Percentiles rank a stretch among this genome's conserved stretches.
These are phyloP conservation scores for Salix viminalis DNA, from an alignment of 345 rosid species.

Conservation along the genomic window DNA sequence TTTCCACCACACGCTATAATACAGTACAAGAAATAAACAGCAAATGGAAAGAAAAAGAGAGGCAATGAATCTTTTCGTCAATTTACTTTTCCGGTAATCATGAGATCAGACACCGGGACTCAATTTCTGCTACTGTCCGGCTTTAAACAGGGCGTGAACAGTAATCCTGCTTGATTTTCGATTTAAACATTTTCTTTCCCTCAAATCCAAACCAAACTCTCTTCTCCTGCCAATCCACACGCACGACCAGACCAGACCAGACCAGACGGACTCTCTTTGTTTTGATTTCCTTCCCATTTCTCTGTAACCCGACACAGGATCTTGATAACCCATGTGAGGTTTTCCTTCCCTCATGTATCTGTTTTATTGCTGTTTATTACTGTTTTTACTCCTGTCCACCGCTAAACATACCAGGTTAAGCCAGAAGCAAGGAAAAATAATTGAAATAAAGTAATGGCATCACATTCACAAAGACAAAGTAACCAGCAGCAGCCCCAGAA, in stretches of 20 bases:
- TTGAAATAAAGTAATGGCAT: constrained; percentile 27
- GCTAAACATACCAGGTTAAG: not conserved
- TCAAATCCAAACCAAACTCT: not conserved
- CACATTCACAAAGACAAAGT: constrained; percentile 21
- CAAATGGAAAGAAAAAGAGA: not conserved
- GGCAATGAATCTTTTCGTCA: not conserved
- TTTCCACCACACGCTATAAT: not conserved
- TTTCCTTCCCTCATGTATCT: not conserved
- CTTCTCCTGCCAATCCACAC: not conserved
- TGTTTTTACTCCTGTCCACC: not conserved
- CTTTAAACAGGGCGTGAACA: not conserved
- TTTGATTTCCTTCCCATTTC: not conserved
- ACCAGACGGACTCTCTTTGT: not conserved
- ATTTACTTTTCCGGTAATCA: not conserved
- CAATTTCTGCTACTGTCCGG: not conserved
- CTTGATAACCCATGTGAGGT: not conserved
- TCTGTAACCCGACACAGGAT: not conserved
- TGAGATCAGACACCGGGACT: not conserved
- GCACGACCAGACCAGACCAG: not conserved
- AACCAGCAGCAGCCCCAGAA: constrained; percentile 14
- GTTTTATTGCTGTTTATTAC: not conserved
- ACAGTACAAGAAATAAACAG: not conserved
- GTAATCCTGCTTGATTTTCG: too few species aligned
- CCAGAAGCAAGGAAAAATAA: not conserved
- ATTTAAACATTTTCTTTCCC: not conserved